These are phyloP conservation scores for Phaeodactylum tricornutum DNA, from an alignment of 108 stramenopile species.

Conservation along the genomic window DNA sequence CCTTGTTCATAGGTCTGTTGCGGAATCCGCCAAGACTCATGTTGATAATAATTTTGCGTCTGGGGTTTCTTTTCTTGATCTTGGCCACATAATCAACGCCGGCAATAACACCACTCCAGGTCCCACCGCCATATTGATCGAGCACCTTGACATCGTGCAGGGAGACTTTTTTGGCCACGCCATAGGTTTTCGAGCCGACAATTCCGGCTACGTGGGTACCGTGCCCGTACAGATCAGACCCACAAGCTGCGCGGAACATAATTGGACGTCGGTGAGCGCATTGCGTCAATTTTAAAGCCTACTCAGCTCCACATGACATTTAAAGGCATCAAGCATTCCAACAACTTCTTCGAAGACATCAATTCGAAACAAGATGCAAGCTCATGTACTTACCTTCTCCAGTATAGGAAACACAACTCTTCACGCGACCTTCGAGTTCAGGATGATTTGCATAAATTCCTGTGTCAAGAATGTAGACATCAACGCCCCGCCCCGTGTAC, in stretches of 20 bases:
- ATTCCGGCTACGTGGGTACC: slow-evolving; percentile 8
- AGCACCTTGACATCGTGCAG: not conserved
- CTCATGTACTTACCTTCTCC: too few relatives aligned
- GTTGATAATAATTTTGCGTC: slow-evolving; percentile 34
- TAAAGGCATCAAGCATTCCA: too few relatives aligned
- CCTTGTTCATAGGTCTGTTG: not conserved
- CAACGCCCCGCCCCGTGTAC: not conserved
- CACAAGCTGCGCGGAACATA: too few relatives aligned
- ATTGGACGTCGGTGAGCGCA: too few relatives aligned
- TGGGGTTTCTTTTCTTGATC: not conserved
- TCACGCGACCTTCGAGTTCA: too few relatives aligned
- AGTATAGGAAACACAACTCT: too few relatives aligned
- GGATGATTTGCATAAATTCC: slow-evolving; percentile 1
- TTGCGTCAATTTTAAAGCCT: too few relatives aligned
- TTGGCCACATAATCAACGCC: not conserved
- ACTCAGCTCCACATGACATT: too few relatives aligned
- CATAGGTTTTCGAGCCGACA: not conserved
- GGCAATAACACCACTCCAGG: not conserved
- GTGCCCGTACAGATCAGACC: not conserved
- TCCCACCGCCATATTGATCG: not conserved
- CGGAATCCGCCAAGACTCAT: slow-evolving; percentile 32
- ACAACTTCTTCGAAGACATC: too few relatives aligned
- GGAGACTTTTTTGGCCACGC: slow-evolving; percentile 4
- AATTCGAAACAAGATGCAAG: too few relatives aligned
- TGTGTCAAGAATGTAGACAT: not conserved